A percentile compares a stretch with the other conserved stretches of the same genome.
Conservation (phyloP, 371 early-diverging fungal genomes). For the Racocetra persica region DNA sequence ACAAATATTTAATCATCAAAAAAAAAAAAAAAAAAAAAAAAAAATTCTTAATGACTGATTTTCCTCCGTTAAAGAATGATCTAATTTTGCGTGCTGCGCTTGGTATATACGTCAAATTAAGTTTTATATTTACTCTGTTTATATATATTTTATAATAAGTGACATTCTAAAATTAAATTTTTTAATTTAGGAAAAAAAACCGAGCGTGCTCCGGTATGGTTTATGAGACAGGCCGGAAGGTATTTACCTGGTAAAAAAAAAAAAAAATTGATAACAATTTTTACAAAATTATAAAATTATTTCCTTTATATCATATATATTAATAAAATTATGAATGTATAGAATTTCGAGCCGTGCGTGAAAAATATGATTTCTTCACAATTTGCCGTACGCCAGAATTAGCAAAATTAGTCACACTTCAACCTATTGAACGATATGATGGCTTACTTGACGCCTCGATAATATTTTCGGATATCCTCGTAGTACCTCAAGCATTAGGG, state of each 20-base stretch:
- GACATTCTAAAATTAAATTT: not conserved
- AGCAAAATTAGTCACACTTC: constrained; percentile 94
- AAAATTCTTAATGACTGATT: constrained; percentile 48
- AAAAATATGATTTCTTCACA: constrained; percentile 91
- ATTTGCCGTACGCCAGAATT: constrained; percentile 93
- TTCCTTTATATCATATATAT: not conserved
- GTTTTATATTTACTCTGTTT: not conserved
- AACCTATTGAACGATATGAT: constrained; percentile 94
- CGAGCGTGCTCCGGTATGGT: constrained; percentile 95
- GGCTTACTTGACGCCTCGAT: constrained; percentile 95
- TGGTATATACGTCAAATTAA: constrained; percentile 51
- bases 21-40: not conserved
- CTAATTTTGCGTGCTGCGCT: constrained; percentile 87
- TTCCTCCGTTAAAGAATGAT: constrained; percentile 91
- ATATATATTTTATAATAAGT: not conserved
- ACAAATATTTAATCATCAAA: not conserved
- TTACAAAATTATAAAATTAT: not conserved
- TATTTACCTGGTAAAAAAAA: constrained; percentile 86
- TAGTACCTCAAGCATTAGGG: constrained; percentile 97
- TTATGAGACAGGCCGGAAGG: constrained; percentile 98
- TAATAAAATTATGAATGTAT: not conserved
- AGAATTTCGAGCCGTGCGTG: constrained; percentile 91
- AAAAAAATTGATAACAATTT: not conserved
- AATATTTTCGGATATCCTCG: constrained; percentile 97
- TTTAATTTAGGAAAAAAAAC: constrained; percentile 69